Evolutionary conservation across 306 rosid genomes (phyloP).

Genomic region (Morella rubra): DNA sequence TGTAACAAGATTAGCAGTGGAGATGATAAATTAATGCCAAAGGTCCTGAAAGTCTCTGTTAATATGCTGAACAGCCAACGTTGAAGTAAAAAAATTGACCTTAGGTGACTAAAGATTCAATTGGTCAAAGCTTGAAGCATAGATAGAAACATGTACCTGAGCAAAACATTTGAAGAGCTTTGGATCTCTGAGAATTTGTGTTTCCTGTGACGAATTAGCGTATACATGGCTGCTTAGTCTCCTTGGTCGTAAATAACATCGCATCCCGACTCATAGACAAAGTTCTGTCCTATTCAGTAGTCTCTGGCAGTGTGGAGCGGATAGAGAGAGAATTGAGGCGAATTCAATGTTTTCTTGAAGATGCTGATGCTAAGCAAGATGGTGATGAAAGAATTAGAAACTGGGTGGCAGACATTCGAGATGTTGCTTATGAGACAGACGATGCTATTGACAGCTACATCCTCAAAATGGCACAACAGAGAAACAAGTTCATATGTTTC

Average conservation of each 20-base stretch:
- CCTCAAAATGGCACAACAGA: constrained; percentile 14
- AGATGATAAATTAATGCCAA: too few relatives aligned
- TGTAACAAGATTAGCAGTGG: too few relatives aligned
- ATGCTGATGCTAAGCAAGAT: constrained; percentile 45
- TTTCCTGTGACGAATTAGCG: too few relatives aligned
- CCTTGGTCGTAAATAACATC: neutral
- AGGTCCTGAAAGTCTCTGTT: too few relatives aligned
- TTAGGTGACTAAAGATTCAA: too few relatives aligned
- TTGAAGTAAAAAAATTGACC: too few relatives aligned
- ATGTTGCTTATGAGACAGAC: constrained; percentile 40
- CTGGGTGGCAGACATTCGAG: constrained; percentile 45
- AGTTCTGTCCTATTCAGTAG: neutral
- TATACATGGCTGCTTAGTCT: constrained; percentile 6
- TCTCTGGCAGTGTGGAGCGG: constrained; percentile 11
- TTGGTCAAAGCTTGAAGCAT: too few relatives aligned
- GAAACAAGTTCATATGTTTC: neutral
- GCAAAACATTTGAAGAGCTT: too few relatives aligned
- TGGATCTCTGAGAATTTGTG: too few relatives aligned
- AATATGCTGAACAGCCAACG: too few relatives aligned
- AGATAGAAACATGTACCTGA: too few relatives aligned
- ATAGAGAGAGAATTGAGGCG: constrained; percentile 33
- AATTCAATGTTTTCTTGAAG: constrained; percentile 48
- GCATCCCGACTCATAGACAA: neutral
- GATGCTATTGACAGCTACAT: constrained; percentile 38
- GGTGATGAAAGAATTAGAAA: constrained; percentile 29